A percentile compares a stretch with the other conserved stretches of the same genome.
These are phyloP conservation scores for Diddensiella caesifluorescens DNA, from an alignment of 805 yeast species.

Conservation along the genomic window DNA sequence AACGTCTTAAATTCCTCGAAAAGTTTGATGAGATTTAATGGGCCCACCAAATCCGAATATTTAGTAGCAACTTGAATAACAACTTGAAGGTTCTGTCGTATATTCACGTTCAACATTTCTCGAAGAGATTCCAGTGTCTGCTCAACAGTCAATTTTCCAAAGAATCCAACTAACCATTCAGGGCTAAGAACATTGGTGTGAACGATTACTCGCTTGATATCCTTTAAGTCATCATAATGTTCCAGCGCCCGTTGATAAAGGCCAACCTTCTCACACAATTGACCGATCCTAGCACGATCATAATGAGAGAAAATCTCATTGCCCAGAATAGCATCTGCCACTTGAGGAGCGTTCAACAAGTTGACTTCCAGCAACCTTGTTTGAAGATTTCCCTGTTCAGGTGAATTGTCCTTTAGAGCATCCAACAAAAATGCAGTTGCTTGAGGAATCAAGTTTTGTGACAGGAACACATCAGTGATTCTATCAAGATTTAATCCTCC, in stretches of 20 bases:
- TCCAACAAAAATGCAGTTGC: conserved; percentile 96
- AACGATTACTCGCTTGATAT: conserved; percentile 89
- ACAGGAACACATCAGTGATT: conserved; percentile 87
- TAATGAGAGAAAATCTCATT: conserved; percentile 93
- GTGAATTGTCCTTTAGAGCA: conserved; percentile 88
- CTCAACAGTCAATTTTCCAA: conserved; percentile 91
- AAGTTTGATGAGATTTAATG: conserved; percentile 74
- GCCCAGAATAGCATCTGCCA: conserved; percentile 97
- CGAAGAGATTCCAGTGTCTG: conserved; percentile 83
- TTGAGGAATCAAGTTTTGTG: conserved; percentile 92
- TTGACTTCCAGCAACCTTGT: conserved; percentile 91
- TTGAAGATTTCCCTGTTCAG: conserved; percentile 93
- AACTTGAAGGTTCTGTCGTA: conserved; percentile 84
- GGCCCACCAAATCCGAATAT: conserved; percentile 89
- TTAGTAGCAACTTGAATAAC: conserved; percentile 96
- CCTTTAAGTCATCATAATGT: conserved; percentile 89
- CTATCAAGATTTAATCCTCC: conserved; percentile 70
- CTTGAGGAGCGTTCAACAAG: conserved; percentile 95
- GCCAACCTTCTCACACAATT: conserved; percentile 93
- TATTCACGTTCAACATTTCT: conserved; percentile 74
- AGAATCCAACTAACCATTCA: conserved; percentile 90
- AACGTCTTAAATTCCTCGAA: conserved; percentile 89
- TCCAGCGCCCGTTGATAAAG: conserved; percentile 92
- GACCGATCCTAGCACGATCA: conserved; percentile 89
- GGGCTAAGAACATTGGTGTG: conserved; percentile 75